Base-by-base conservation (phyloP, 768 basidiomycete species). In the Boletus speciosus region DNA sequence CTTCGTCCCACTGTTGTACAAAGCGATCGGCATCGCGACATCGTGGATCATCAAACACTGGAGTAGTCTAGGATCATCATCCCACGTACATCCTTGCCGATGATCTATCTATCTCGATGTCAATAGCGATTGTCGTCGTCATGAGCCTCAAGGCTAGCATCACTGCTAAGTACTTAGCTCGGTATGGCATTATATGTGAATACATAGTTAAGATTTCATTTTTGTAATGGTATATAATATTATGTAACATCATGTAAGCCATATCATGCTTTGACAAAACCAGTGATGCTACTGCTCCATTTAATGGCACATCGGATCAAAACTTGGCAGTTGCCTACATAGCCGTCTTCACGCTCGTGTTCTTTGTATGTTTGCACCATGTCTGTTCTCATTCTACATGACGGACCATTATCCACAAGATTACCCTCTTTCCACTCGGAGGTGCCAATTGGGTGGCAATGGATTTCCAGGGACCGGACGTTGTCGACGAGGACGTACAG, bases 261-360 rank as follows among this genome's bases (percentile, higher is more conserved):
- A 19, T 19, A 19, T 19, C 19, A 19, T 19, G 19, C 19, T 19
- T 19, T 19, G 19, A 19, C 19, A 19, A 19, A 19, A 19, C 19
- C 19, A 19, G 19, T 19, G 19, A 19, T 19, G 19, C 19, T 2
- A 68, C 78, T 0, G 71, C 80, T 0, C 88, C 88, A 0, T 91
- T 90, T 69, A 76, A 76, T n/a, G 80, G 79, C 5, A 60, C 73
- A 2, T 49, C 64, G 0, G 89, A 88, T 54, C 77, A 83, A 59
- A 79, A 79, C 49, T 69, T 90, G 14, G 78, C 84, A 0, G 76
- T 89, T 23, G 85, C 85, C 0, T 89, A 88, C 61, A 78, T 87
- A 16, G 77, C 85, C 3, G 79, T 75, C 4, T 82, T 87, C 57
- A 70, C 82, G 12, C 73, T 88, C 14, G 73, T 88, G 0, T 88